Base-by-base conservation (phyloP, 768 basidiomycete genomes). In the Suillus decipiens region DNA sequence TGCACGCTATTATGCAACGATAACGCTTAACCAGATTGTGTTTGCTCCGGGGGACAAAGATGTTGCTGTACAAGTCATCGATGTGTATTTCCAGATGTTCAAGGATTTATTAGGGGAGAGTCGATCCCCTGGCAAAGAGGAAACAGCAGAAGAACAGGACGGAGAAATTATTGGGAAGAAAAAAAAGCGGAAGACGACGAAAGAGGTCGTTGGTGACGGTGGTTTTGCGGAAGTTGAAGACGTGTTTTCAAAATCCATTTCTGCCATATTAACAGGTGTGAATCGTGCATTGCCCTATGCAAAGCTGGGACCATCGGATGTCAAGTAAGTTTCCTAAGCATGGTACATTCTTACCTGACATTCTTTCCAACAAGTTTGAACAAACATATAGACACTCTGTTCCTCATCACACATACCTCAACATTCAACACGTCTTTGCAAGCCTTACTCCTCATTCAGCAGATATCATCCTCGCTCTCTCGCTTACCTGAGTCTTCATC, bases 351-450 rank as follows among this genome's bases (percentile, higher is more conserved):
- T 64, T 50, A 42, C 12, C 34, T 61, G 51, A 59, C 14, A 37
- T 53, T 54, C 45, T 71, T 19, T 62, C 60, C 2, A 15, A 43
- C 61, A 68, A 95, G 93, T 33, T 87, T 99, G 68, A 84, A 87
- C 67, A 84, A 87, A 61, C 95, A 98, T 69, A 90, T 97, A 71
- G 90, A 95, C 73, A 95, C 93, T 0, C 86, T 98, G 24, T 99
- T 98, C 83, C 83, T 89, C 51, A 95, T 99, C 70, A 96, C 95
- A 2, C 96, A 98, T 76, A 91, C 86, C 9, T 95, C 94, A 9
- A 97, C 95, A 0, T 99, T 99, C 86, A 97, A 96, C 74, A 95
- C 95, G 70, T 94, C 94, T 11, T 84, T 99, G 5, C 96, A 96
- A 73, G 92, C 96, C 0, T 86, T 99, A 1, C 84, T 91, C 43